A percentile compares a stretch with the other conserved stretches of the same genome.
Conservation (phyloP, 495 filamentous ascomycete species). For the Lineolata rhizophorae region DNA sequence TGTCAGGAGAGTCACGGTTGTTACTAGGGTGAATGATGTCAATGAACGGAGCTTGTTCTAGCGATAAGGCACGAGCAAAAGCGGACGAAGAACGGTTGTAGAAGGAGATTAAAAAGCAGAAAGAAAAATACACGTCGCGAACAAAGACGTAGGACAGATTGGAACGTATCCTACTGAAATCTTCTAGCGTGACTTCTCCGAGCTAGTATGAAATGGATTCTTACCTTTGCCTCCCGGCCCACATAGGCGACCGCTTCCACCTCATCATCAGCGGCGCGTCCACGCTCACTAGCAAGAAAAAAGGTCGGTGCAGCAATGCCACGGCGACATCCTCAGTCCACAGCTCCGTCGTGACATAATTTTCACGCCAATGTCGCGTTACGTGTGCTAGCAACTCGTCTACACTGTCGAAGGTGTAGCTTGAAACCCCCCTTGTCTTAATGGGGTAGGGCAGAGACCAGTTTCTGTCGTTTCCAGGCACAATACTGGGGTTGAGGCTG, state of each 20-base stretch:
- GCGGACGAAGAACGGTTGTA: too few relatives aligned
- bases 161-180: too few relatives aligned
- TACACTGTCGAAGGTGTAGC: conserved; percentile 27
- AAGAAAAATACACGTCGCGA: too few relatives aligned
- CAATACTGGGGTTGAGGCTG: conserved; percentile 19
- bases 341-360: conserved; percentile 70
- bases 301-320: conserved; percentile 52
- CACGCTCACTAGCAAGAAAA: conserved; percentile 80
- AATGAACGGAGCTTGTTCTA: background rate
- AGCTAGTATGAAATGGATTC: too few relatives aligned
- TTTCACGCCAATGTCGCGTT: conserved; percentile 60
- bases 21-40: background rate
- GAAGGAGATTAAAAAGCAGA: too few relatives aligned
- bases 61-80: too few relatives aligned
- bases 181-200: too few relatives aligned
- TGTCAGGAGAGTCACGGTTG: background rate
- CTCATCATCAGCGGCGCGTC: conserved; percentile 71
- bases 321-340: conserved; percentile 45
- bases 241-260: conserved; percentile 68
- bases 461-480: too few relatives aligned
- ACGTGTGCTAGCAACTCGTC: conserved; percentile 58
- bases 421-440: background rate
- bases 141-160: too few relatives aligned
- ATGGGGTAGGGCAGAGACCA: conserved; percentile 7
- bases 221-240: too few relatives aligned